Percentiles rank a stretch among this genome's conserved stretches.
These are phyloP conservation scores for Aphanomyces stellatus DNA, from an alignment of 352 stramenopile genomes.

Conservation along the genomic window DNA sequence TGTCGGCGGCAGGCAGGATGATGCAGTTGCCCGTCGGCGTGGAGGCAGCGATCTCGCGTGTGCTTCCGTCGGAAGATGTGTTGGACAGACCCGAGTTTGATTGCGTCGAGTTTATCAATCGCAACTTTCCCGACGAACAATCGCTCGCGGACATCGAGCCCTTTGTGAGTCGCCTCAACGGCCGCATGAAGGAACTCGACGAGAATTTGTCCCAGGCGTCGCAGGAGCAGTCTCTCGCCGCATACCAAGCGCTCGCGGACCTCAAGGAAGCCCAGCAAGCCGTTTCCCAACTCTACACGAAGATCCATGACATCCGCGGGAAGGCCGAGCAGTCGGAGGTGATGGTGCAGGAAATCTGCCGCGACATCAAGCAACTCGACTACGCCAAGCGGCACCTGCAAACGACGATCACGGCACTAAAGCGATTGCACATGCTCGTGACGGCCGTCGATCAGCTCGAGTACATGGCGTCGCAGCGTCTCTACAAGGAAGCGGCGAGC, in stretches of 20 bases:
- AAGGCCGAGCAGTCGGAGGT: slow-evolving; percentile 94
- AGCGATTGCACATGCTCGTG: slow-evolving; percentile 97
- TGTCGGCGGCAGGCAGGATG: too few species aligned
- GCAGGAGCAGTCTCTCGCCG: slow-evolving; percentile 64
- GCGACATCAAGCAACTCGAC: slow-evolving; percentile 98
- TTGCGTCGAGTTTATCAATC: slow-evolving; percentile 88
- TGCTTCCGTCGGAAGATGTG: slow-evolving; percentile 75
- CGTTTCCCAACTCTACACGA: slow-evolving; percentile 84
- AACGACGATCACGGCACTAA: slow-evolving; percentile 92
- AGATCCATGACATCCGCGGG: slow-evolving; percentile 89
- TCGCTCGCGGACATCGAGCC: slow-evolving; percentile 67
- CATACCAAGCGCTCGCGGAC: slow-evolving; percentile 65
- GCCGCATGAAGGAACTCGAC: slow-evolving; percentile 74
- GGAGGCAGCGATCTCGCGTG: slow-evolving; percentile 13
- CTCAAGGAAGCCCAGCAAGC: slow-evolving; percentile 78
- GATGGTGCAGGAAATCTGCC: slow-evolving; percentile 97
- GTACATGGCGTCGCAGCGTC: slow-evolving; percentile 66
- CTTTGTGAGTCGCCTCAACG: slow-evolving; percentile 71
- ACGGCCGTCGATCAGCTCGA: slow-evolving; percentile 93
- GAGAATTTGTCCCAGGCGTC: slow-evolving; percentile 70
- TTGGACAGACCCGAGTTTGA: slow-evolving; percentile 87
- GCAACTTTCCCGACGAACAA: slow-evolving; percentile 86
- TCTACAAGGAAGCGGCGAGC: slow-evolving; percentile 93
- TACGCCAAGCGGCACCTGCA: slow-evolving; percentile 96
- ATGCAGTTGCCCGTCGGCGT: neutral